Evolutionary conservation across 257 asterid genomes (phyloP).

Genomic region (Forsythia suspensa): DNA sequence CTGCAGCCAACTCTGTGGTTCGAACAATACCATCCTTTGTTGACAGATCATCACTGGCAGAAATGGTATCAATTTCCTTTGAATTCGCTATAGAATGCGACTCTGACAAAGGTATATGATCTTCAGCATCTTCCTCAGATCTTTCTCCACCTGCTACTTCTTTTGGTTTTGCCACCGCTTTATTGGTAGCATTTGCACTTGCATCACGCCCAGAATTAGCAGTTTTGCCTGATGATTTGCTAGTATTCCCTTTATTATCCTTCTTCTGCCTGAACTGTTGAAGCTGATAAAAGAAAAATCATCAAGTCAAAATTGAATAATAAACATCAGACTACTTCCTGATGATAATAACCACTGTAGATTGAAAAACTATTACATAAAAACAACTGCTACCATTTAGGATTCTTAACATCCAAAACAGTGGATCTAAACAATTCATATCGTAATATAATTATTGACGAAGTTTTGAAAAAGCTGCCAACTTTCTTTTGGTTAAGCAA

Average conservation of each 20-base stretch:
- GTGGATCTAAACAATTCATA: background rate
- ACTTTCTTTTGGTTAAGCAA: background rate
- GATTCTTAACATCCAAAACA: slow-evolving; percentile 12
- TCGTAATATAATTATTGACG: slow-evolving; percentile 1
- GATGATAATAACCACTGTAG: slow-evolving; percentile 1
- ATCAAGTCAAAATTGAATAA: slow-evolving; percentile 16
- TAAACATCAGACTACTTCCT: background rate
- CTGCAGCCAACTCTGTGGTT: slow-evolving; percentile 26
- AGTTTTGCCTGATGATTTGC: slow-evolving; percentile 56
- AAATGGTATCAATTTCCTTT: slow-evolving; percentile 28
- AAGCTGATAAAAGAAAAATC: slow-evolving; percentile 51
- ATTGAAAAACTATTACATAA: background rate
- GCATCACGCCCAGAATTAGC: slow-evolving; percentile 61
- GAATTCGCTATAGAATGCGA: slow-evolving; percentile 36
- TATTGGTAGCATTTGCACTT: slow-evolving; percentile 29
- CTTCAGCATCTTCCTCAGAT: slow-evolving; percentile 35
- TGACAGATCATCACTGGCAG: slow-evolving; percentile 34
- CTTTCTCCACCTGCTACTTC: slow-evolving; percentile 44
- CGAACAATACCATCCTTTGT: slow-evolving; percentile 34
- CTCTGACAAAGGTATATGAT: slow-evolving; percentile 35
- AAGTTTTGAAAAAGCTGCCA: slow-evolving; percentile 6
- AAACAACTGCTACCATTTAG: background rate
- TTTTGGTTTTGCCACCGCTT: slow-evolving; percentile 30
- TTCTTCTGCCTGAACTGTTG: slow-evolving; percentile 95
- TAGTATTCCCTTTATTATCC: slow-evolving; percentile 63